Evolutionary conservation across 306 rosid genomes (phyloP).

Genomic region (Amphicarpaea edgeworthii): DNA sequence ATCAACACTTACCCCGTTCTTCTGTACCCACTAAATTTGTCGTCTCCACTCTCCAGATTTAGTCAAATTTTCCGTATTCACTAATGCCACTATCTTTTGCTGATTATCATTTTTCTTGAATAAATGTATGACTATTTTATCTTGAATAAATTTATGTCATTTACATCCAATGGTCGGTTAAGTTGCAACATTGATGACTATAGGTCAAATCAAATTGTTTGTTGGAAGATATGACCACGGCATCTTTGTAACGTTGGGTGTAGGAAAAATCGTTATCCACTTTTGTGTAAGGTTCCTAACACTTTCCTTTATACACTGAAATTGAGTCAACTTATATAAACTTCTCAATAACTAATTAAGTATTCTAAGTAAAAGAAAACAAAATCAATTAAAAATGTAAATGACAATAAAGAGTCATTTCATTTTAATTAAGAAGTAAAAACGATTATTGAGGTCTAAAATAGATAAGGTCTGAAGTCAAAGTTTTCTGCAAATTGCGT

Average conservation of each 20-base stretch:
- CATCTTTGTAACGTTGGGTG: neutral
- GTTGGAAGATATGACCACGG: neutral
- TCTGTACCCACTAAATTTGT: neutral
- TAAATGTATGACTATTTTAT: too few relatives aligned
- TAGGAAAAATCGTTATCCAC: neutral
- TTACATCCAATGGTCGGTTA: neutral
- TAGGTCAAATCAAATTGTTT: neutral
- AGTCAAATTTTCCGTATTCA: too few relatives aligned
- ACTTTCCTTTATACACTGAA: neutral
- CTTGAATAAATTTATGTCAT: too few relatives aligned
- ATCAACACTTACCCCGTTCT: neutral
- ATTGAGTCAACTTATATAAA: neutral
- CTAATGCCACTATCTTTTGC: too few relatives aligned
- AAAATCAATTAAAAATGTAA: too few relatives aligned
- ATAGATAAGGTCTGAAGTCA: slow-evolving; percentile 7
- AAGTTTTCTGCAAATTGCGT: slow-evolving; percentile 19
- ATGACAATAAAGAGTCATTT: neutral
- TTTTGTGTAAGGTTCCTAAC: neutral
- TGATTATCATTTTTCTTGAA: too few relatives aligned
- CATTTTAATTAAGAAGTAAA: neutral
- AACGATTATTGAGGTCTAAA: too few relatives aligned
- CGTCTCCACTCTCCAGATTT: neutral
- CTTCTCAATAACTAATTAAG: neutral
- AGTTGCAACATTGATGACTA: neutral
- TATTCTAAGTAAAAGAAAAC: too few relatives aligned